These are phyloP conservation scores for Rhynchospora breviuscula DNA, from an alignment of 176 grass and related monocot species.

Conservation along the genomic window DNA sequence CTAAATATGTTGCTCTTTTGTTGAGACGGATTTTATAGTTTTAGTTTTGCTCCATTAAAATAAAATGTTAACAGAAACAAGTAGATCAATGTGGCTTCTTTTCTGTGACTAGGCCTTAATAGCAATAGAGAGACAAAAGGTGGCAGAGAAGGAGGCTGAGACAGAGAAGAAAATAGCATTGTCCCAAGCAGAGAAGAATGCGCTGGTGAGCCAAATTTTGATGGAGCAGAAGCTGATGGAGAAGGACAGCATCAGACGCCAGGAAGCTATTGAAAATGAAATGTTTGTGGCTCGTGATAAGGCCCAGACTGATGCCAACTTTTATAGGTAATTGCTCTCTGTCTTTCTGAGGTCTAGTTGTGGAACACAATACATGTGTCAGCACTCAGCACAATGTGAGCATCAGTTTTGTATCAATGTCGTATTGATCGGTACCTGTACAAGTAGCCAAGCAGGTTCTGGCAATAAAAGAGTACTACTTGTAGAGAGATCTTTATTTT, in stretches of 20 bases:
- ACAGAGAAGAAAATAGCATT: constrained; percentile 93
- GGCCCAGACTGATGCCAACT: constrained; percentile 62
- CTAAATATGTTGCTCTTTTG: too few relatives aligned
- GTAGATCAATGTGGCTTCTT: not conserved
- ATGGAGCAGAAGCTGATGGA: constrained; percentile 93
- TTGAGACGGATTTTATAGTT: too few relatives aligned
- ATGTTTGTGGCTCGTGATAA: constrained; percentile 78
- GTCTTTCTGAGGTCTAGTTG: not conserved
- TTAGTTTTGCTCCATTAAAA: too few relatives aligned
- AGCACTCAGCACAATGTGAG: not conserved
- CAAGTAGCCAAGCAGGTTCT: not conserved
- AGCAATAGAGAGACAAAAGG: constrained; percentile 82
- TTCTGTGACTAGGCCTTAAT: constrained; percentile 47
- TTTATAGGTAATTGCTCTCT: constrained; percentile 50
- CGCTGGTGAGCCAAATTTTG: constrained; percentile 84
- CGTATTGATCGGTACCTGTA: not conserved
- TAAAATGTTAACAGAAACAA: not conserved
- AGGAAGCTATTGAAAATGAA: constrained; percentile 88
- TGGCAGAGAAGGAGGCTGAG: constrained; percentile 88
- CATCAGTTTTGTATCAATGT: not conserved
- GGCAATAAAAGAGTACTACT: not conserved
- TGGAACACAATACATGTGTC: not conserved
- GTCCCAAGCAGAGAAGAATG: constrained; percentile 92
- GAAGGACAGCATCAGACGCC: constrained; percentile 74
- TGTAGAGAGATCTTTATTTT: not conserved